Evolutionary conservation across 257 asterid species (phyloP), one percentile per base, ranked within the genome.

Genomic region (Przewalskia tangutica): DNA sequence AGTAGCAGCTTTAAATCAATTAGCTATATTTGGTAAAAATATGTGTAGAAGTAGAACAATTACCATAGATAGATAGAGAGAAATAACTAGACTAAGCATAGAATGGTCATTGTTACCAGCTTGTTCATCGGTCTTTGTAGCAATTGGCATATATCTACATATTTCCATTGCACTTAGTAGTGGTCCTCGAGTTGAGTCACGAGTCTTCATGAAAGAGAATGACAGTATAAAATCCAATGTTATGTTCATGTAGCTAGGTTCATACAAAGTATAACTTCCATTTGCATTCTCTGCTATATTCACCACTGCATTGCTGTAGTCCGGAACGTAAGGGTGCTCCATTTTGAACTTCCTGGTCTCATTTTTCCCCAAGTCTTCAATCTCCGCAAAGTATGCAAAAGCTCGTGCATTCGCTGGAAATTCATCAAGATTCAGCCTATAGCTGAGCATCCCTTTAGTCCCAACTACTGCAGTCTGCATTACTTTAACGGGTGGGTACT

Each of bases 381-480:
- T 95, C 85, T 95, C 99, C 23, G 98, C 98, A 46, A 95, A 95
- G 87, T 91, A 95, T 1, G 98, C 99, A 80, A 82, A 95, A 32
- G 97, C 99, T 79, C 99, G 90, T 8, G 97, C 98, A 80, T 88
- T 90, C 2, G 99, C 98, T 12, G 97, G 97, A 79, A 95, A 94
- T 54, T 95, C 99, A 85, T 95, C 99, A 4, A 95, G 95, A 84
- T 94, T 94, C 58, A 95, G 36, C 82, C 99, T 84, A 86, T 95
- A 95, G 54, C 87, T 95, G 54, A 95, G 86, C 56, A 86, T 90
- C 51, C 97, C 97, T 85, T 83, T 81, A 10, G 91, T 93, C 53
- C 98, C 99, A 65, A 94, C 89, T 36, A 95, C 98, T 14, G 97
- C 99, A 38, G 95, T 94, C 86, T 95, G 99, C 99, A 95, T 95